These are phyloP conservation scores for Fusarium brevicatenulatum DNA, from an alignment of 2,329 filamentous ascomycete genomes.

Conservation along the genomic window DNA sequence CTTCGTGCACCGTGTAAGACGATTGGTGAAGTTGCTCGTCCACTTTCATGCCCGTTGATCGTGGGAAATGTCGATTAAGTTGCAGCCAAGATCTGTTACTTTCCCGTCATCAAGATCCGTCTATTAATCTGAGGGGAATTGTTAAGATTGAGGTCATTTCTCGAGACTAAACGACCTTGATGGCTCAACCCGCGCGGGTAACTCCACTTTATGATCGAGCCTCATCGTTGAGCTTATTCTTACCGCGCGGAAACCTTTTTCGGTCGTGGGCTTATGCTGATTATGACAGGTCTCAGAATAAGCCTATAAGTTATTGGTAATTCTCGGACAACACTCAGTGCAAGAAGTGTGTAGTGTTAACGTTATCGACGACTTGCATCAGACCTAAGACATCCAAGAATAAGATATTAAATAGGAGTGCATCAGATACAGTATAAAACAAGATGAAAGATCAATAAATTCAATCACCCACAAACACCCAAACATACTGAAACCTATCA, in stretches of 20 bases:
- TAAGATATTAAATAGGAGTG: background rate
- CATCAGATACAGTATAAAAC: background rate
- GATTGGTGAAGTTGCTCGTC: background rate
- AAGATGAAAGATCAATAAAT: background rate
- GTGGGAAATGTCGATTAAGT: background rate
- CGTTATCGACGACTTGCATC: background rate
- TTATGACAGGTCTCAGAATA: background rate
- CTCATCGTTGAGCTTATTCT: background rate
- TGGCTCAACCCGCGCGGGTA: background rate
- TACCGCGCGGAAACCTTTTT: background rate
- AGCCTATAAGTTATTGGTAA: background rate
- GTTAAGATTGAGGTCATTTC: constrained; percentile 1
- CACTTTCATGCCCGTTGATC: background rate
- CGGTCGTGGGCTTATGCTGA: background rate
- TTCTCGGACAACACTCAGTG: background rate
- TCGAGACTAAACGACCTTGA: background rate
- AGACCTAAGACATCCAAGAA: background rate
- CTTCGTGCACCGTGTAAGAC: background rate
- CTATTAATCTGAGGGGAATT: fast-evolving
- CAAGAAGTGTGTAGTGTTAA: background rate
- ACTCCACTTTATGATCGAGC: background rate
- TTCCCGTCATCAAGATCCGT: background rate
- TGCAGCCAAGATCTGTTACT: background rate
- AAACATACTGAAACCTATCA: too few relatives aligned
- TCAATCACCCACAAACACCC: too few relatives aligned